Base-by-base conservation (phyloP, 2,329 filamentous ascomycete species). In the Cordyceps farinosa region DNA sequence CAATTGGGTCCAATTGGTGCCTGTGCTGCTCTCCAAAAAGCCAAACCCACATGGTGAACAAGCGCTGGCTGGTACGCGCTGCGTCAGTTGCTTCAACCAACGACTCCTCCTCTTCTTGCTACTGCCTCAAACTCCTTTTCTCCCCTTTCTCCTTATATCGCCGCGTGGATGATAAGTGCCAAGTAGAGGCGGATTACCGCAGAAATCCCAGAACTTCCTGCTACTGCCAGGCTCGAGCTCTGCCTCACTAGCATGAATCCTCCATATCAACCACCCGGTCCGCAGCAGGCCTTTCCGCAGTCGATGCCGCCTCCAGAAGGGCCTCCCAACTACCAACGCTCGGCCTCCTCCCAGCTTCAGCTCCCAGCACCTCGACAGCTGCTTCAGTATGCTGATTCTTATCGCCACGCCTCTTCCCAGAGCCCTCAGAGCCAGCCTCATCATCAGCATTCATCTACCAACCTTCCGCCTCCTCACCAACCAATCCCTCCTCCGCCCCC, bases 371-470 rank as follows among this genome's bases (percentile, higher is more conserved):
- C 58, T 45, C 48, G 48, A 3, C 58, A 61, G 30, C 38, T 61
- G 48, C 58, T 61, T 36, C 58, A 61, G n/a, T 61, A 61, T 17
- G 58, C 58, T 3, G 58, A 61, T 32, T 45, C 58, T 29, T 61
- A 61, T 47, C 58, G 32, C n/a, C 58, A 61, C 4, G 17, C 30
- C 29, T 27, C 48, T 3, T 52, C 58, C 17, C 58, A 53, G 17
- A 29, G 40, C 29, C 36, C 48, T 17, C 58, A 53, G 17, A 29
- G 48, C 17, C 36, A 40, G 29, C 29, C 29, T 1, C 29, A 34
- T 15, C 47, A 34, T 22, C 57, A 52, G 29, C 38, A 47, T 61
- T 1, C 29, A 11, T 45, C 58, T 17, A 17, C 30, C 17, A 53
- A 27, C n/a, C 58, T 61, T 22, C 48, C 58, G 8, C 48, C 48